Conservation (phyloP, 352 stramenopile genomes). For the Peronospora tabacina region DNA sequence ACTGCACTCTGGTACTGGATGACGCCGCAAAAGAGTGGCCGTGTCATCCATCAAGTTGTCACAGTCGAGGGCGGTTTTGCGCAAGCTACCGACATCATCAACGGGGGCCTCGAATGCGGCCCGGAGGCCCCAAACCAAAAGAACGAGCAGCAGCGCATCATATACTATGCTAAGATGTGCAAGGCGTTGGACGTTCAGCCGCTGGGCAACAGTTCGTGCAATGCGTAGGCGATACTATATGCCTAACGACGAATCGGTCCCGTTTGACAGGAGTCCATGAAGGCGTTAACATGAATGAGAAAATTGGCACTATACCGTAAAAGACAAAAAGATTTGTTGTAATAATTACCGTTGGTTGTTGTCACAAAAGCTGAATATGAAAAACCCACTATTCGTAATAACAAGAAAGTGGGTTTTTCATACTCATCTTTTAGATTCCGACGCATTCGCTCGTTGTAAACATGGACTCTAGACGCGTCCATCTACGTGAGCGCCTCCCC, state of each 20-base stretch:
- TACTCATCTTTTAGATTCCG: too few species aligned
- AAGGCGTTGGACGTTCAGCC: constrained; percentile 26
- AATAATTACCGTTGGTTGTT: too few species aligned
- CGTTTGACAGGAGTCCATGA: too few species aligned
- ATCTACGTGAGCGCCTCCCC: constrained; percentile 10
- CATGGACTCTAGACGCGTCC: constrained; percentile 8
- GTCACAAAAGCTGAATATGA: too few species aligned
- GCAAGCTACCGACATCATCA: constrained; percentile 39
- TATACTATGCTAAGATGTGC: constrained; percentile 25
- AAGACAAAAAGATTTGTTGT: too few species aligned
- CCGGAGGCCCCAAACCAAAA: constrained; percentile 22
- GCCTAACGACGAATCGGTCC: too few species aligned
- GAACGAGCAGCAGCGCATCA: constrained; percentile 38
- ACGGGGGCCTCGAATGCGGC: constrained; percentile 41
- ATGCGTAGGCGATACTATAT: constrained; percentile 23
- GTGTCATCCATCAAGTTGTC: constrained; percentile 41
- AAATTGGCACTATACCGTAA: too few species aligned
- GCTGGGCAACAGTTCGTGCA: constrained; percentile 31
- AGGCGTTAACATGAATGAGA: too few species aligned
- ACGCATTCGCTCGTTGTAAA: too few species aligned
- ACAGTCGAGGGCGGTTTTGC: constrained; percentile 32
- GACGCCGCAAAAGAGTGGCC: constrained; percentile 29
- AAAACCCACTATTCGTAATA: too few species aligned
- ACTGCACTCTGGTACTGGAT: constrained; percentile 54
- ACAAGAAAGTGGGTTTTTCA: too few species aligned